Conservation (phyloP, 1,284 basidiomycete species). For the Sporisorium graminicola region DNA sequence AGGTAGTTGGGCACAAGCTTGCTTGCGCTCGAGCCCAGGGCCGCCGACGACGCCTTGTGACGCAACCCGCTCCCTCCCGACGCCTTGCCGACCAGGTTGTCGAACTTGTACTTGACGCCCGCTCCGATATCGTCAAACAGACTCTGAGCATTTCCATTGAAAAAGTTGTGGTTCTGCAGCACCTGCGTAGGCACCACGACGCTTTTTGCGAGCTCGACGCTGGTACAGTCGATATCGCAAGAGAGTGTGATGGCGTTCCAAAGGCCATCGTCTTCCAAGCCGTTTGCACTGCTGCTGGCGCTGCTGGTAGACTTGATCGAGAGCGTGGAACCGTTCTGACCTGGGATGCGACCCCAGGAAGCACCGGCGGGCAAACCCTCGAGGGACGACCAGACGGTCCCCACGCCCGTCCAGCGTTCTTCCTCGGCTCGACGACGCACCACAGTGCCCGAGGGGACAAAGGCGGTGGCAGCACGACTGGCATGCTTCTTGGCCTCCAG, state of each 20-base stretch:
- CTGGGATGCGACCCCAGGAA: constrained; percentile 36
- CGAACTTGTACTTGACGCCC: constrained; percentile 56
- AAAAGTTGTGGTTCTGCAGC: constrained; percentile 53
- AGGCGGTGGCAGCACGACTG: constrained; percentile 20
- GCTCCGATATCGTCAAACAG: constrained; percentile 53
- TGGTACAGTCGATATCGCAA: constrained; percentile 51
- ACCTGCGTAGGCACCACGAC: constrained; percentile 57
- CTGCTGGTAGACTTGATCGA: constrained; percentile 10
- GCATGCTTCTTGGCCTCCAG: constrained; percentile 32
- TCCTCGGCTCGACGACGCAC: constrained; percentile 35
- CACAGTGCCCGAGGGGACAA: constrained; percentile 39
- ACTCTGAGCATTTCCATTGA: constrained; percentile 48
- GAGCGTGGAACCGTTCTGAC: constrained; percentile 19
- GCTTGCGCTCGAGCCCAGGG: neutral
- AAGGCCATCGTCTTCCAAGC: constrained; percentile 56
- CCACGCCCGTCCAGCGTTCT: constrained; percentile 46
- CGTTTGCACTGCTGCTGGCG: neutral
- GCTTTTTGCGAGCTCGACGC: constrained; percentile 40
- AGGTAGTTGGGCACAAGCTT: constrained; percentile 39
- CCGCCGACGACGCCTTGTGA: constrained; percentile 21
- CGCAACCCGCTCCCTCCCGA: constrained; percentile 2
- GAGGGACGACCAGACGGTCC: constrained; percentile 58
- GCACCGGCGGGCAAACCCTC: constrained; percentile 55
- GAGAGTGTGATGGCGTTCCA: constrained; percentile 58
- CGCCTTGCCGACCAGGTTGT: constrained; percentile 23